A percentile compares a stretch with the other conserved stretches of the same genome.
Conservation (phyloP, 192 early-diverging fungal genomes). For the Coemansia sp. region DNA sequence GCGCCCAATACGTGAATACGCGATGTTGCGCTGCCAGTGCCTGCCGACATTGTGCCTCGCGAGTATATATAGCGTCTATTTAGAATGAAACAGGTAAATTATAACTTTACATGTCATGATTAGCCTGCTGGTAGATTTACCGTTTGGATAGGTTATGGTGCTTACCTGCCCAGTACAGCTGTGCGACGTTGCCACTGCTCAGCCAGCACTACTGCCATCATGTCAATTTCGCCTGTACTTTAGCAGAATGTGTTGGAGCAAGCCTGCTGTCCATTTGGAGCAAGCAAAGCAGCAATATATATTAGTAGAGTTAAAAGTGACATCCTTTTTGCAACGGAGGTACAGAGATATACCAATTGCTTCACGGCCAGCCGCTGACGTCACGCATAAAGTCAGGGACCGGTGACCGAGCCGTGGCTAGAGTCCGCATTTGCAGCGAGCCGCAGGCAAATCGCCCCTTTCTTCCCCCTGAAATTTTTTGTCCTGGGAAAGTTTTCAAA, state of each 20-base stretch:
- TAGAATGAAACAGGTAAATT: background rate
- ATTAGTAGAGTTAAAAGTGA: too few relatives aligned
- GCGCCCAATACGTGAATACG: conserved; percentile 68
- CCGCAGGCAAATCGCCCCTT: background rate
- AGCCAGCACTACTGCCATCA: background rate
- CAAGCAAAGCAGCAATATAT: too few relatives aligned
- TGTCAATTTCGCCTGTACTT: background rate
- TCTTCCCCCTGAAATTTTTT: background rate
- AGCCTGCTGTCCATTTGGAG: too few relatives aligned
- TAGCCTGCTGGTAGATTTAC: too few relatives aligned
- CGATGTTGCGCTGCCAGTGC: conserved; percentile 4
- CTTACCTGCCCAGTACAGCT: background rate
- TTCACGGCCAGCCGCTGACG: background rate
- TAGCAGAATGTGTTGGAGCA: too few relatives aligned
- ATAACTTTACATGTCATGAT: too few relatives aligned
- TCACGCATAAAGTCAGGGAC: background rate
- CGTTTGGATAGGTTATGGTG: background rate
- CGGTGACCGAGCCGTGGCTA: background rate
- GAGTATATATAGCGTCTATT: background rate
- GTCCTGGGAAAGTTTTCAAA: background rate
- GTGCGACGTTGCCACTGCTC: background rate
- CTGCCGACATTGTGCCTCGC: background rate
- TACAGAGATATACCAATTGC: background rate
- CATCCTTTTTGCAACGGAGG: background rate
- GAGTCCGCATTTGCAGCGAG: conserved; percentile 3